Base-by-base conservation (phyloP, 2,329 filamentous ascomycete species). In the Penicillium occitanis region DNA sequence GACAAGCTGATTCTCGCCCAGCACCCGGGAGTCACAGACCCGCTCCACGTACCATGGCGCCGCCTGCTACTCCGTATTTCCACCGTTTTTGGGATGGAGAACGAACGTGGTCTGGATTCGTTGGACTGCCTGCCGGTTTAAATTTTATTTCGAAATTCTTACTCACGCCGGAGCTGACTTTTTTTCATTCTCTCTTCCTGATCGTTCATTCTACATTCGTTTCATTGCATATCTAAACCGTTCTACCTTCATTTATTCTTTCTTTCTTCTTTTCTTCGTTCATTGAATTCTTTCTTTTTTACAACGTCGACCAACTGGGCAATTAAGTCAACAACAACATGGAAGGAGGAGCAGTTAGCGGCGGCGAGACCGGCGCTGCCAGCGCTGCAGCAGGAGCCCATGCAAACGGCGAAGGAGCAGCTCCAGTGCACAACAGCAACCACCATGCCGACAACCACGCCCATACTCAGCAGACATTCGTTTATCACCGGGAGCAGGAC, bases 401-500 rank as follows among this genome's bases (percentile, higher is more conserved):
- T 57, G 10, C 53, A 22, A 35, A 11, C 1, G 65, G 67, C 46
- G 69, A 71, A 28, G 65, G 66, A 8, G 50, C 69, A 42, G 68
- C 69, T 57, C 71, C 71, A 33, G 69, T 72, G 7, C 69, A 68
- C 37, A 67, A 65, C 22, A 67, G 68, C 22, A 55, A 67, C 55
- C 33, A 66, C 35, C 68, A 71, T 25, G 10, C 46, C 40, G 25
- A 60, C 35, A 58, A 63, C 17, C 67, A 71, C 30, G 14, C 33
- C 37, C 66, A 72, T 62, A 66, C 67, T 11, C n/a, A 68, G 17
- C 61, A 25, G 40, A 30, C 50, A 61, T 42, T 57, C 57, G 66
- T 53, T 53, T 61, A 44, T 50, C 50, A 66, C 19, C 70, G 71
- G 66, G 72, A 74, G 66, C 72, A 72, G 64, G 69, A 67, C 64